Base-by-base conservation (phyloP, 2,329 filamentous ascomycete species). In the Colletotrichum sp. region DNA sequence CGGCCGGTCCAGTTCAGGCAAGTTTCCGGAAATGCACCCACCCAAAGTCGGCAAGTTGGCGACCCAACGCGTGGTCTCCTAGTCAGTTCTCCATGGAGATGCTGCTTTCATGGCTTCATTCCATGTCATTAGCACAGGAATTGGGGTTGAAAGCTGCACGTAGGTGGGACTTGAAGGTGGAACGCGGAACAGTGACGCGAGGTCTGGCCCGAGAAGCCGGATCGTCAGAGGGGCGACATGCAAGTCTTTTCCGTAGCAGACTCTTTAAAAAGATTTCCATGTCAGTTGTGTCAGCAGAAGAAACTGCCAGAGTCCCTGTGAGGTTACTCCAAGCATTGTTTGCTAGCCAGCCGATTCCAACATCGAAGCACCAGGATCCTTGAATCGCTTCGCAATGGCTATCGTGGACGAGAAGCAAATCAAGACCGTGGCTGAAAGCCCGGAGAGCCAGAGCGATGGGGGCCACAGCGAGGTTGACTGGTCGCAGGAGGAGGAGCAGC, bases 401-500 rank as follows among this genome's bases (percentile, higher is more conserved):
- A 15, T 30, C 13, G 16, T 71, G 25, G 72, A 74, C 22, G 72
- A 71, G 9, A 71, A 74, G 68, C 34, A 68, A 4, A 8, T 68
- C 30, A 73, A 75, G 32, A 13, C 19, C 22, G 55, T 72, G 55
- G 55, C 57, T 8, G 59, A 64, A 19, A 69, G 74, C 32, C 63
- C 61, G 13, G 71, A 59, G 7, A 68, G 39, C 25, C 68, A 73
- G 19, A 72, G 74, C 68, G 67, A 69, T 64, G 65, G 44, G 32
- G 68, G 52, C 8, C 27, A 64, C 19, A 48, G 28, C 6, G 63
- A 67, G 12, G 68, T 74, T 19, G 78, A 82, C 48, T 82, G 80
- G 81, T 78, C 79, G 1, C 68, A 72, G 3, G 81, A 82, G 65
- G 81, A 82, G 39, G 81, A 82, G 67, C 78, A 79, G 52, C 72